phyloP scores from a whole-genome alignment of 1,139 yeast genomes.

The Geotrichum europaeum region DNA sequence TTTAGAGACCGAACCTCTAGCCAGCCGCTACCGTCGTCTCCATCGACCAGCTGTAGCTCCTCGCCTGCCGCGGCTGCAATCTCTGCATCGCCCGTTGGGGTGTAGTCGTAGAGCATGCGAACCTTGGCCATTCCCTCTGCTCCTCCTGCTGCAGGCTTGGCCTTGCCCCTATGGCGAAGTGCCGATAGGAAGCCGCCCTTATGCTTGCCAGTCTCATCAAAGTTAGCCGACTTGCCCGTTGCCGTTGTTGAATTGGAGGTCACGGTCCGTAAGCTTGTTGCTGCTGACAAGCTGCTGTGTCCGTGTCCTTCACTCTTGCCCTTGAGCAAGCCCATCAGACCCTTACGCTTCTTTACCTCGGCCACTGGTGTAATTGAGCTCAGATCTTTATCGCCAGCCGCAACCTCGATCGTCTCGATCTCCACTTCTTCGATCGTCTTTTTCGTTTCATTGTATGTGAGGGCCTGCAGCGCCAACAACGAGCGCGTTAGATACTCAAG shows the following conservation, averaged over 20 bases:
- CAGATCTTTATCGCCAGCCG: constrained; percentile 58
- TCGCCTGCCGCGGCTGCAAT: constrained; percentile 58
- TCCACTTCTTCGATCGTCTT: constrained; percentile 78
- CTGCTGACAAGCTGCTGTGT: constrained; percentile 20
- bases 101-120: constrained; percentile 61
- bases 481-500: constrained; percentile 51
- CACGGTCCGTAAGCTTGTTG: constrained; percentile 1
- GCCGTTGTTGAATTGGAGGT: constrained; percentile 13
- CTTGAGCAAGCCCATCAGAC: constrained; percentile 24
- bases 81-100: constrained; percentile 74
- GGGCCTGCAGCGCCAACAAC: constrained; percentile 51
- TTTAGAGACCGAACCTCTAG: constrained; percentile 47
- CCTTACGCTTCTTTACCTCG: constrained; percentile 28
- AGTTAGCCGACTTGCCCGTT: constrained; percentile 6
- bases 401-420: constrained; percentile 81
- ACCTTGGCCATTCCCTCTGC: constrained; percentile 31
- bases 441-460: constrained; percentile 66
- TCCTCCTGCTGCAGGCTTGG: constrained; percentile 1
- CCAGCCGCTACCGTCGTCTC: constrained; percentile 96
- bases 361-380: constrained; percentile 33
- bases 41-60: constrained; percentile 48
- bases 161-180: constrained; percentile 6
- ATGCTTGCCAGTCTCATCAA: constrained; percentile 9
- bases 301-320: constrained; percentile 19
- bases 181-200: constrained; percentile 17